Conservation (phyloP, 495 filamentous ascomycete genomes). For the Neurospora discreta region DNA sequence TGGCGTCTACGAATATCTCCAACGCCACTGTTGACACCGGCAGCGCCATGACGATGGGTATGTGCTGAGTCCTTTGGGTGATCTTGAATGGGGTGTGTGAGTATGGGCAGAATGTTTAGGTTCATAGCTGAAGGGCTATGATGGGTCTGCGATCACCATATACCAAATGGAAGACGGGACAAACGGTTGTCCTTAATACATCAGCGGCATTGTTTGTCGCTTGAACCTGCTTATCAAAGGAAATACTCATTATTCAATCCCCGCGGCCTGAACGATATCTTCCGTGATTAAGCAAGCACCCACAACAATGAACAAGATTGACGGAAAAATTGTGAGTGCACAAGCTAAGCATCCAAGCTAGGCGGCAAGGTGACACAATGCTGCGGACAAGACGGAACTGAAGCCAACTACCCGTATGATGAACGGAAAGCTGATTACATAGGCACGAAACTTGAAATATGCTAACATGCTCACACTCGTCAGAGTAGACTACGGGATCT, state of each 20-base stretch:
- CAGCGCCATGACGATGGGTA: not conserved
- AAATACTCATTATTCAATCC: not conserved
- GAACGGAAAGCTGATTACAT: not conserved
- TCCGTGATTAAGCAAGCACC: not conserved
- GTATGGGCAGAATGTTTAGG: not conserved
- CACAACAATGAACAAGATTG: not conserved
- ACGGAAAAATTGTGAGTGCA: not conserved
- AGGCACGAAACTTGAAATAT: not conserved
- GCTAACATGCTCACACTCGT: not conserved
- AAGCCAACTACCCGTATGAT: not conserved
- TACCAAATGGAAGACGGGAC: not conserved
- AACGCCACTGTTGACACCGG: not conserved
- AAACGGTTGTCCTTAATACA: not conserved
- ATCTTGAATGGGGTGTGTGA: not conserved
- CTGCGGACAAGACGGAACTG: not conserved
- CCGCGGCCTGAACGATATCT: not conserved
- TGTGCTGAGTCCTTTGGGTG: not conserved
- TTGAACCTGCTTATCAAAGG: not conserved
- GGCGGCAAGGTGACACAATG: not conserved
- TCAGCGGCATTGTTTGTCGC: not conserved
- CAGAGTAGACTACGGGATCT: not conserved
- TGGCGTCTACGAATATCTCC: not conserved
- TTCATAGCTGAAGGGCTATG: not conserved
- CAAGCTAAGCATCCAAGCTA: not conserved
- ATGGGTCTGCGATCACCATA: not conserved